These are phyloP conservation scores for Rhizomucor pusillus DNA, from an alignment of 371 early-diverging fungal genomes.

Conservation along the genomic window DNA sequence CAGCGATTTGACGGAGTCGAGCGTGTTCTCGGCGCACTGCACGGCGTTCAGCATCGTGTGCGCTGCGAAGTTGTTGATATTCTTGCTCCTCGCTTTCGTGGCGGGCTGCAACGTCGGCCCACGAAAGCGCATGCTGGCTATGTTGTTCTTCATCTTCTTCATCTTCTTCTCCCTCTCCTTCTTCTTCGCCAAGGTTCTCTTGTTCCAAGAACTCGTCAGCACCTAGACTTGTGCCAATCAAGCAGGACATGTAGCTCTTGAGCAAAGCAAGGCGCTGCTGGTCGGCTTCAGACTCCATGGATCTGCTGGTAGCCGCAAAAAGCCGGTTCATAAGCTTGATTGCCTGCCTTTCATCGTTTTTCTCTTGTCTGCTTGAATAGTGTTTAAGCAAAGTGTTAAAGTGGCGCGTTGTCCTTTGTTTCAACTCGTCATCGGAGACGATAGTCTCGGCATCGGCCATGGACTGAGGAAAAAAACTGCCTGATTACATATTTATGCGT, in stretches of 20 bases:
- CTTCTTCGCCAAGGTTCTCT: constrained; percentile 8
- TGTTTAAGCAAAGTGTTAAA: constrained; percentile 17
- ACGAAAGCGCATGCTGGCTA: constrained; percentile 13
- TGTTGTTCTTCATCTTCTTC: constrained; percentile 17
- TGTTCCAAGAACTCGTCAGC: constrained; percentile 12
- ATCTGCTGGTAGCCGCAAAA: constrained; percentile 33
- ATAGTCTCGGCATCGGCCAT: constrained; percentile 12
- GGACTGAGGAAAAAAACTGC: constrained; percentile 16
- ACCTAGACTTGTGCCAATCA: constrained; percentile 19
- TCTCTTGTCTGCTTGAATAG: constrained; percentile 4
- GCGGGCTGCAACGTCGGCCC: constrained; percentile 29
- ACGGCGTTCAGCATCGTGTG: constrained; percentile 10
- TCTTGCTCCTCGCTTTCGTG: constrained; percentile 5
- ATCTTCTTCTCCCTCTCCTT: constrained; percentile 15
- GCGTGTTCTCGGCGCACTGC: constrained; percentile 16
- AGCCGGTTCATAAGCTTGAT: constrained; percentile 24
- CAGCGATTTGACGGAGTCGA: constrained; percentile 9
- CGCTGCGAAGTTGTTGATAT: constrained; percentile 7
- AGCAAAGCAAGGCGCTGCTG: constrained; percentile 30
- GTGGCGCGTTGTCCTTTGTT: constrained; percentile 11
- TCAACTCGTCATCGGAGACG: constrained; percentile 7
- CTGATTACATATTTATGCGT: too few species aligned
- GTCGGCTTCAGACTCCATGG: constrained; percentile 43
- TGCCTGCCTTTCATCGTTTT: constrained; percentile 7
- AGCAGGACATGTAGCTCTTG: constrained; percentile 6